Conservation (phyloP, 176 grass and related monocot genomes). For the Aegilops umbellulata region DNA sequence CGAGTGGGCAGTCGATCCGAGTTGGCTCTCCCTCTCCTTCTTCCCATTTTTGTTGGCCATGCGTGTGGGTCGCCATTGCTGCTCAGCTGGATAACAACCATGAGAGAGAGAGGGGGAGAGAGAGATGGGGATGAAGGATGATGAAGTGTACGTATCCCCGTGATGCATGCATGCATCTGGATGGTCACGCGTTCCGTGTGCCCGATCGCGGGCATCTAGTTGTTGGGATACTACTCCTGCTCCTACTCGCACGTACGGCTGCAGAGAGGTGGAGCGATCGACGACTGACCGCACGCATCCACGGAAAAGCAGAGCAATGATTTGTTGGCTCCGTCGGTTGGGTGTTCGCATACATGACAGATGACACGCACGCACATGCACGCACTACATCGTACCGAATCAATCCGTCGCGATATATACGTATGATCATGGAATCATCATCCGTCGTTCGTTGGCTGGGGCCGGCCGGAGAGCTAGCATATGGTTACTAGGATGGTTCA, state of each 20-base stretch:
- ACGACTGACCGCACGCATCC: too few relatives aligned
- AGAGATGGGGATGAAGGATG: neutral
- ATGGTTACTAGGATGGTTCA: too few relatives aligned
- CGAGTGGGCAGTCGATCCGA: neutral
- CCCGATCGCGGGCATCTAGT: constrained; percentile 29
- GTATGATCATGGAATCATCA: too few relatives aligned
- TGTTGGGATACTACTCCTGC: constrained; percentile 35
- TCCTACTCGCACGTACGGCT: neutral
- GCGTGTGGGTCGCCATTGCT: neutral
- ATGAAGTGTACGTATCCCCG: neutral
- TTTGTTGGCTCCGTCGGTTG: too few relatives aligned
- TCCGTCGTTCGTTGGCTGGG: too few relatives aligned
- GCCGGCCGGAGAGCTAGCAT: too few relatives aligned
- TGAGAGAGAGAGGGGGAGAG: neutral
- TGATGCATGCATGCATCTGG: neutral
- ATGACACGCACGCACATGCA: too few relatives aligned
- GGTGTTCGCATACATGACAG: too few relatives aligned
- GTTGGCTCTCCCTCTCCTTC: neutral
- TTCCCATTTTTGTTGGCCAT: constrained; percentile 4
- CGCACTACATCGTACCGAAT: too few relatives aligned
- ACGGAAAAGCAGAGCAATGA: too few relatives aligned
- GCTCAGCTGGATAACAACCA: constrained; percentile 21
- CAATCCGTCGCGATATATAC: too few relatives aligned
- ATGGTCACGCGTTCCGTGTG: constrained; percentile 34
- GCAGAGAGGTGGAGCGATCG: neutral